Conservation (phyloP, 371 early-diverging fungal species). For the Mucor plumbeus region DNA sequence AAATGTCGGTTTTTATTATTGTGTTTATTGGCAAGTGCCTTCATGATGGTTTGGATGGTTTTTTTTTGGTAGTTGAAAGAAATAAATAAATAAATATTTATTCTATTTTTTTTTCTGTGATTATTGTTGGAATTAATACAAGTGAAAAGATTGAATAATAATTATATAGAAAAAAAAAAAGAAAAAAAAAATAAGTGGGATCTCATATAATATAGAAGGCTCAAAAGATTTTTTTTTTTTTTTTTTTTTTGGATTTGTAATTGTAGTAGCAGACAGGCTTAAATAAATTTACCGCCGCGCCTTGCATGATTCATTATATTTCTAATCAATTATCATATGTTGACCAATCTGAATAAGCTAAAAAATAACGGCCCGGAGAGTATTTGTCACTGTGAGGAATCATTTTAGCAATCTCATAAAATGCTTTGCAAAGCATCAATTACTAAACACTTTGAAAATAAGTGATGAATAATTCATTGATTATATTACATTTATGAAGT, state of each 20-base stretch:
- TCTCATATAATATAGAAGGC: neutral
- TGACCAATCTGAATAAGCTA: conserved; percentile 1
- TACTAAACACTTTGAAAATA: no score
- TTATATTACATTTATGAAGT: no score
- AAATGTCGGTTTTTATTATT: conserved; percentile 9
- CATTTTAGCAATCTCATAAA: no score
- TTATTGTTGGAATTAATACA: neutral
- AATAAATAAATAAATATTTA: neutral
- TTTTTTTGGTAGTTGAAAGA: neutral
- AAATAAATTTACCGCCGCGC: conserved; percentile 14
- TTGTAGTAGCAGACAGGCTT: conserved; percentile 7
- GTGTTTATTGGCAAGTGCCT: conserved; percentile 12
- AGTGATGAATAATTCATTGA: no score
- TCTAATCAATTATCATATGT: conserved; percentile 12
- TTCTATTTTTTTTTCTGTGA: neutral
- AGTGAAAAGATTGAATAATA: conserved; percentile 7
- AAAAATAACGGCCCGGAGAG: neutral
- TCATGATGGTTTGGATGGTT: conserved; percentile 5
- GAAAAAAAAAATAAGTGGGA: neutral
- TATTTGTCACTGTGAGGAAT: no score
- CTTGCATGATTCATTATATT: conserved; percentile 20
- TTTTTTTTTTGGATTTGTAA: conserved; percentile 20
- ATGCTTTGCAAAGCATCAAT: no score
- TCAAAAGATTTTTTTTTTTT: conserved; percentile 1
- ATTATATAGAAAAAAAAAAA: conserved; percentile 9